Percentiles rank a stretch among this genome's conserved stretches.
Conservation (phyloP, 2,329 filamentous ascomycete genomes). For the Scolecobasidium constrictum region DNA sequence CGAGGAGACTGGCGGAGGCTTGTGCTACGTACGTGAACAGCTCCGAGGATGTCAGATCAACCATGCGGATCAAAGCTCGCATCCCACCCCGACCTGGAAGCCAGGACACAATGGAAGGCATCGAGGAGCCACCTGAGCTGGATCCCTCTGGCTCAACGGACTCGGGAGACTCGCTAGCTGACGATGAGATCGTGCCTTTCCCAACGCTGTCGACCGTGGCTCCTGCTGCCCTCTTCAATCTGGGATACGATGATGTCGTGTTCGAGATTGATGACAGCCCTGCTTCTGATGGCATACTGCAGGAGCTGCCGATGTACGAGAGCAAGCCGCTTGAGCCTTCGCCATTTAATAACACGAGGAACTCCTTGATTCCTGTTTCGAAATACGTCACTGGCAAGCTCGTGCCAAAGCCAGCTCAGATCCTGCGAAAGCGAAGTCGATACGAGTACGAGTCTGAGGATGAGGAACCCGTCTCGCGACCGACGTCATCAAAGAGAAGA, state of each 20-base stretch:
- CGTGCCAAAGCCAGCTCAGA: conserved; percentile 53
- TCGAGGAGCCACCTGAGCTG: conserved; percentile 27
- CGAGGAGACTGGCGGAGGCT: conserved; percentile 67
- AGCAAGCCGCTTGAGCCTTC: conserved; percentile 31
- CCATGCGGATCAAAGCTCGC: conserved; percentile 57
- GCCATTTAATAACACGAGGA: conserved; percentile 37
- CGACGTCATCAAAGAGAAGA: conserved; percentile 22
- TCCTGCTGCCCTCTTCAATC: conserved; percentile 70
- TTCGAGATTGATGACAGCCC: conserved; percentile 67
- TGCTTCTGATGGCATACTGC: conserved; percentile 63
- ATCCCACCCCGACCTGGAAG: conserved; percentile 14
- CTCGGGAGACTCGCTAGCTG: conserved; percentile 4
- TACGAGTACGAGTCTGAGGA: conserved; percentile 72
- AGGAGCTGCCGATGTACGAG: conserved; percentile 72
- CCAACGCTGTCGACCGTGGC: conserved; percentile 34
- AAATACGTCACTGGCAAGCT: conserved; percentile 80
- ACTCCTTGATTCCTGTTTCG: conserved; percentile 61
- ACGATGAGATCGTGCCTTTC: conserved; percentile 19
- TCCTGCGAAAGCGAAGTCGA: conserved; percentile 67
- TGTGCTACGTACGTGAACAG: conserved; percentile 75
- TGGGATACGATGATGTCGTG: conserved; percentile 72
- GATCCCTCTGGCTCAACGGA: conserved; percentile 18
- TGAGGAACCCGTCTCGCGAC: conserved; percentile 14
- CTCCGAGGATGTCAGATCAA: conserved; percentile 48
- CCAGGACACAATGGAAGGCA: conserved; percentile 16